Base-by-base conservation (phyloP, 2,329 filamentous ascomycete genomes). In the Trichophyton schoenleinii region DNA sequence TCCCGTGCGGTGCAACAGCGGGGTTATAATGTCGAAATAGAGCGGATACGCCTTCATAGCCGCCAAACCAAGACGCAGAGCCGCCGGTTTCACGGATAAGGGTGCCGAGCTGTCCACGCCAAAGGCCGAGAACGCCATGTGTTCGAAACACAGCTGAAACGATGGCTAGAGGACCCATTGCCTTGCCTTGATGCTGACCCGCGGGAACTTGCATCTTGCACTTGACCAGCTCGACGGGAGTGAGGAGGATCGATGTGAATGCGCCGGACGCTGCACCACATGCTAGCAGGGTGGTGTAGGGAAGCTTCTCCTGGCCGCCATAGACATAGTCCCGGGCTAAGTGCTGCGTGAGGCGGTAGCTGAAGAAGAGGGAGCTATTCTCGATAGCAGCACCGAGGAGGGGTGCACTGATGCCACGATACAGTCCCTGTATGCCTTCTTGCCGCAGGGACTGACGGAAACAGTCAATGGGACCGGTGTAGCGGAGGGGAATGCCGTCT, bases 191-290 rank as follows among this genome's bases (percentile, higher is more conserved):
- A 11, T 13, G 72, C 22, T 78, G 78, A 25, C 76, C 75, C 3
- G 76, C 61, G 15, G 82, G 89, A 0, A 92, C 91, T 73, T 99
- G 94, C 77, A 99, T 95, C 75, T 94, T 95, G 82, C 94, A 99
- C 77, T 99, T 99, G 71, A 99, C 88, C 59, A 99, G 83, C 76
- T 99, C 94, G 66, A 99, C 90, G 0, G 94, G 94, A 0, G 94
- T 99, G 64, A 99, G 83, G 36, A 96, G 84, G 57, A 96, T 81
- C 0, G 90, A 96, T 0, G 94, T 95, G 69, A 96, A 88, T 44
- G 88, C 87, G 38, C 94, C 94, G 1, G 91, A 87, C 62, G 89
- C 87, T 57, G 89, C 92, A 55, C 94, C 94, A 18, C 90, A 95
- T 59, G 85, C 77, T 72, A 89, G 83, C 15, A 97, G 80, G 0